Base-by-base conservation (phyloP, 2,329 filamentous ascomycete genomes). In the Bipolaris cookei region DNA sequence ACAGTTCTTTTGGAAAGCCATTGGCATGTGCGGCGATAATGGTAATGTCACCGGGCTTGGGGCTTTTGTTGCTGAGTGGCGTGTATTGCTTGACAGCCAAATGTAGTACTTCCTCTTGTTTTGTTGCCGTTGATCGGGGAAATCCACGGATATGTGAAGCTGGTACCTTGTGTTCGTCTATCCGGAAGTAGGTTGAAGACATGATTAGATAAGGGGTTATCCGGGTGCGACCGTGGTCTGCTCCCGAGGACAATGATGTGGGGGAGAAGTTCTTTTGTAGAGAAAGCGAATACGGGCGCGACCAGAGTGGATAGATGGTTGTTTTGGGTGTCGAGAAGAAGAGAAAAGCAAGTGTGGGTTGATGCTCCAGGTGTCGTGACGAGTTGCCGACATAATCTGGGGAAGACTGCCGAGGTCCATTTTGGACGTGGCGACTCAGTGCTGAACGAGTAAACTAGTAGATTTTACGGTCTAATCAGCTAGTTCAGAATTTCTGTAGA, bases 1-100 rank as follows among this genome's bases (percentile, higher is more conserved):
- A 97, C 2, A 97, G 78, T 81, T 98, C 94, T 90, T 97, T 98
- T 10, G 91, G 90, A 65, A 97, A 97, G 10, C 89, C 94, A 79
- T 97, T 97, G 47, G 92, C 94, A 78, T 97, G 93, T 4, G 89
- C 89, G 10, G 85, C 92, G 53, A 98, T 87, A 56, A 98, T 88
- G 18, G 92, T 97, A 7, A 97, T 80, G 75, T 95, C 91, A 32
- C 91, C 90, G 1, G 86, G 84, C 61, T 86, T 82, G 0, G 91
- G 89, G 21, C 80, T 76, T 0, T 81, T 82, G 67, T 93, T 92
- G 70, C 88, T 84, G 53, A 86, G 80, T 1, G 93, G 93, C 0
- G 85, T 90, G 73, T 98, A 98, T 73, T 97, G 91, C 80, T 97
- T 97, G 51, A 97, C 84, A 7, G 88, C 86, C 4, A 97, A 78